Conservation (phyloP, 1,284 basidiomycete species). For the Stereum hirsutum region DNA sequence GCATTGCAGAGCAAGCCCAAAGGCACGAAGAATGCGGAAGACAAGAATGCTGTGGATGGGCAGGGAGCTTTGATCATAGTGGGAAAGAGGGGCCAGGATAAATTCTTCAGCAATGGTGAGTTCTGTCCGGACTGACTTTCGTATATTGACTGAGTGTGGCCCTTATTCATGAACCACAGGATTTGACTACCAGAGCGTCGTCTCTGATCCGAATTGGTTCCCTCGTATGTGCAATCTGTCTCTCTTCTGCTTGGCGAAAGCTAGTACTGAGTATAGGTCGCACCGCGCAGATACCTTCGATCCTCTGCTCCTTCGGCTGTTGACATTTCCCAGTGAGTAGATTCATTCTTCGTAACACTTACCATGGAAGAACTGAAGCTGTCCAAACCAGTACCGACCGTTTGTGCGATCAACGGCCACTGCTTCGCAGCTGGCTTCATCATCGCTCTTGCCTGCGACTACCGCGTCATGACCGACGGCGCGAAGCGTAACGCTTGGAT, state of each 20-base stretch:
- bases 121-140: slow-evolving; percentile 3
- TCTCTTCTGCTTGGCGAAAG: slow-evolving; percentile 18
- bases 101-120: slow-evolving; percentile 85
- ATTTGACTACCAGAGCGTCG: slow-evolving; percentile 60
- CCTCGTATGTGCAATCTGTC: slow-evolving; percentile 46
- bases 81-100: slow-evolving; percentile 64
- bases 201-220: slow-evolving; percentile 67
- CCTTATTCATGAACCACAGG: slow-evolving; percentile 32
- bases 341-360: not conserved
- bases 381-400: slow-evolving; percentile 54
- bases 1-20: slow-evolving; percentile 26
- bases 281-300: slow-evolving; percentile 20
- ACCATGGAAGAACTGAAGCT: not conserved
- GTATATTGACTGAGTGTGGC: not conserved
- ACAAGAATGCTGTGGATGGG: slow-evolving; percentile 25
- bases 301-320: slow-evolving; percentile 27
- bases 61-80: slow-evolving; percentile 73
- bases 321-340: slow-evolving; percentile 61
- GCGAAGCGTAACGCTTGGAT: slow-evolving; percentile 74
- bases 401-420: slow-evolving; percentile 90
- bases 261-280: not conserved
- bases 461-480: slow-evolving; percentile 82
- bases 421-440: slow-evolving; percentile 85
- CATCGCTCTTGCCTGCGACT: slow-evolving; percentile 79
- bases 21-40: slow-evolving; percentile 21